A percentile compares a stretch with the other conserved stretches of the same genome.
Conservation (phyloP, 2,329 filamentous ascomycete species). For the Dothidotthia symphoricarpi region DNA sequence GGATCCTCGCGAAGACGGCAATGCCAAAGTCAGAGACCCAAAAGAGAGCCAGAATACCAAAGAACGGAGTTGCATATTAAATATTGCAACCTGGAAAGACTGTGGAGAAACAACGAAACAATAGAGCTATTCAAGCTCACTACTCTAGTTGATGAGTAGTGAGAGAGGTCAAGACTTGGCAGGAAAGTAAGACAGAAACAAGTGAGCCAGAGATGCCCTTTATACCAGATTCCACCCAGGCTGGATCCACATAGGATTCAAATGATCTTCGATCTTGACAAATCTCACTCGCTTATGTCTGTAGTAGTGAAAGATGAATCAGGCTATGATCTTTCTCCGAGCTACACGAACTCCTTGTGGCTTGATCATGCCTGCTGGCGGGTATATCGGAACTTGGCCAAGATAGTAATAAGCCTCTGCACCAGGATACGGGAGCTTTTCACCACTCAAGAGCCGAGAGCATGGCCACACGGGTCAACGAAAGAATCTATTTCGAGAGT, state of each 20-base stretch:
- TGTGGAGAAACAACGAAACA: neutral
- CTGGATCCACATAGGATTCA: neutral
- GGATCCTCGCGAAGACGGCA: conserved; percentile 22
- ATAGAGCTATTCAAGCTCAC: neutral
- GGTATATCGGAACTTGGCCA: too few species aligned
- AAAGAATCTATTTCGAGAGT: too few species aligned
- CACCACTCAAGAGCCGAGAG: too few species aligned
- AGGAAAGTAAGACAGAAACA: conserved; percentile 4
- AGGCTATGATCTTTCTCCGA: conserved; percentile 3
- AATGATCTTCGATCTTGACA: neutral
- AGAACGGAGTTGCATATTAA: conserved; percentile 27
- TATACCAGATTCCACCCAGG: neutral
- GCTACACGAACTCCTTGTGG: conserved; percentile 3
- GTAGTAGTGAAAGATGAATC: neutral
- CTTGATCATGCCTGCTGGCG: neutral
- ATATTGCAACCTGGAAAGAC: conserved; percentile 12
- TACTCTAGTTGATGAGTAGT: conserved; percentile 12
- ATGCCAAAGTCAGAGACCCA: conserved; percentile 26
- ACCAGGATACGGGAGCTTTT: too few species aligned
- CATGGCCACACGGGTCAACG: too few species aligned
- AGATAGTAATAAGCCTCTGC: too few species aligned
- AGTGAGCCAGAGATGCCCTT: neutral
- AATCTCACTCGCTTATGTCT: neutral
- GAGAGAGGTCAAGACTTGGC: conserved; percentile 5
- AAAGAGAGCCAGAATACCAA: conserved; percentile 27